These are phyloP conservation scores for Aspergillus felis DNA, from an alignment of 2,329 filamentous ascomycete species.

Conservation along the genomic window DNA sequence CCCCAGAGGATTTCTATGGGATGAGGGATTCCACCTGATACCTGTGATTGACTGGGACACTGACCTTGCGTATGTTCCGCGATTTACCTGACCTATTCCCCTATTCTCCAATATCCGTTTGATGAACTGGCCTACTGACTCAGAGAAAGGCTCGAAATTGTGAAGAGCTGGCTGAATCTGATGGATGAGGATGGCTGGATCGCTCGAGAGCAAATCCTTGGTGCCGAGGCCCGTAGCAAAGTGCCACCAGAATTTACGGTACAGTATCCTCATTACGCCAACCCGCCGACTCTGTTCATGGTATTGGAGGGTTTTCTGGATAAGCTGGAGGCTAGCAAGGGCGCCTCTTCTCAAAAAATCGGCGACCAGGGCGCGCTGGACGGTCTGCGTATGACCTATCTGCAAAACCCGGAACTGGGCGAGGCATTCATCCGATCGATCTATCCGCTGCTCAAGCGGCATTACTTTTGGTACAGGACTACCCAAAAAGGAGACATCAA, in stretches of 20 bases:
- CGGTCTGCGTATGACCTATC: conserved; percentile 58
- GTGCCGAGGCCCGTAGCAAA: conserved; percentile 86
- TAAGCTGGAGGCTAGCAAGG: conserved; percentile 57
- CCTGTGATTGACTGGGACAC: conserved; percentile 93
- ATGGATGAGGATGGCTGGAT: conserved; percentile 99
- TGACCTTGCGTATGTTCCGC: conserved; percentile 61
- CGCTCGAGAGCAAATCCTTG: conserved; percentile 90
- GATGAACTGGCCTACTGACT: conserved; percentile 13
- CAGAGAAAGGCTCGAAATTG: conserved; percentile 61
- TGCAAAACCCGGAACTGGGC: conserved; percentile 65
- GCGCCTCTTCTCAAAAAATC: conserved; percentile 21
- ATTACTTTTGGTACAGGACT: conserved; percentile 92
- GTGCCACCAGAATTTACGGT: conserved; percentile 89
- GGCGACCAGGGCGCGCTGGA: conserved; percentile 31
- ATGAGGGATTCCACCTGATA: conserved; percentile 92
- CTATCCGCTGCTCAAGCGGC: conserved; percentile 81
- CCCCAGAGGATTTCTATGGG: conserved; percentile 94
- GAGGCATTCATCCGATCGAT: conserved; percentile 69
- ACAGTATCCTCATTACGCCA: conserved; percentile 96
- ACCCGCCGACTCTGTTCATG: conserved; percentile 91
- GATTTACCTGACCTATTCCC: background rate
- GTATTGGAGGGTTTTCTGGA: conserved; percentile 80
- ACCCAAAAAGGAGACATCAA: conserved; percentile 89
- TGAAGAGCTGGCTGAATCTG: conserved; percentile 91
- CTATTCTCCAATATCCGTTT: background rate